phyloP scores from a whole-genome alignment of 2,329 filamentous ascomycete genomes.

The Venturia pyrina region DNA sequence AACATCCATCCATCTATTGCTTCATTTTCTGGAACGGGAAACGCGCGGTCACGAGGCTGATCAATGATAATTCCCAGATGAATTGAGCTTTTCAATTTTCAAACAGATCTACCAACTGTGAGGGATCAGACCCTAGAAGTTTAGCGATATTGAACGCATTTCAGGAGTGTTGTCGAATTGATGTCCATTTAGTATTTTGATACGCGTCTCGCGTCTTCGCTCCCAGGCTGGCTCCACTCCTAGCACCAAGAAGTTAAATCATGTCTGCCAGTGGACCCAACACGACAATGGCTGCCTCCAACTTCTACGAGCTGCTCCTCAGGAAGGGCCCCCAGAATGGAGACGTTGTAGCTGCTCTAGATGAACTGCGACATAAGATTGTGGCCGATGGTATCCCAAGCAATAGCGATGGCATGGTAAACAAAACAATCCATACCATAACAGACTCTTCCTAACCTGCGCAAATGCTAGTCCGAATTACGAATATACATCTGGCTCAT shows the following conservation, averaged over 20 bases:
- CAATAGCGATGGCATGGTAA: slow-evolving; percentile 72
- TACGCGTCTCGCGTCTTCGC: background rate
- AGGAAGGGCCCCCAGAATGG: slow-evolving; percentile 69
- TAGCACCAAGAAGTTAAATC: slow-evolving; percentile 17
- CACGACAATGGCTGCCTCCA: slow-evolving; percentile 36
- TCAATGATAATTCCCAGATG: background rate
- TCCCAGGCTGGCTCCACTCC: background rate
- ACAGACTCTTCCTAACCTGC: background rate
- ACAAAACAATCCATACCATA: slow-evolving; percentile 7
- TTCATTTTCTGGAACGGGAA: background rate
- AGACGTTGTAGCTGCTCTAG: slow-evolving; percentile 55
- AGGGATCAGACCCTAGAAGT: too few species aligned
- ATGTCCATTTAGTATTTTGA: background rate
- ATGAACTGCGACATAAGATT: slow-evolving; percentile 63
- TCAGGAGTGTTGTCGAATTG: background rate
- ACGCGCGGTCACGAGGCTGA: background rate
- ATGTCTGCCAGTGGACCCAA: slow-evolving; percentile 27
- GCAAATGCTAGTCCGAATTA: slow-evolving; percentile 59
- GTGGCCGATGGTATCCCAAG: slow-evolving; percentile 66
- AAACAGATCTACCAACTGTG: too few species aligned
- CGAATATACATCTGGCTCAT: slow-evolving; percentile 96
- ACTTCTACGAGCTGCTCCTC: slow-evolving; percentile 59
- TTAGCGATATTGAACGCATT: too few species aligned
- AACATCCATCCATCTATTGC: background rate
- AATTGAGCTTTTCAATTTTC: background rate